Evolutionary conservation across 2,329 filamentous ascomycete species (phyloP).

Genomic region (Penicillium sp.): DNA sequence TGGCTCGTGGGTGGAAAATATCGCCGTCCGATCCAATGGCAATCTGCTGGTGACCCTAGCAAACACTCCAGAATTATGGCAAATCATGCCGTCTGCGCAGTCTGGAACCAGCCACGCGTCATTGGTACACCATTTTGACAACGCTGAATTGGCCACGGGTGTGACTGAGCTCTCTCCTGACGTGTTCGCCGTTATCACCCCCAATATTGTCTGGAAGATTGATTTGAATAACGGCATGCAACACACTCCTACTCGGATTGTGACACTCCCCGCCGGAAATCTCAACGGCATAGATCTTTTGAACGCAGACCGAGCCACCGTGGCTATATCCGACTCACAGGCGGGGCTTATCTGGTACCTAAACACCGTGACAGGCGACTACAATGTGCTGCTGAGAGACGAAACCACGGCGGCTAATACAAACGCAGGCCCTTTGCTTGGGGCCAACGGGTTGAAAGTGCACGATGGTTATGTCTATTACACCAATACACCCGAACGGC

Average conservation of each 20-base stretch:
- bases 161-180: conserved; percentile 17
- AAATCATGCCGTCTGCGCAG: neutral
- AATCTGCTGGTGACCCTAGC: conserved; percentile 32
- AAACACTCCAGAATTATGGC: conserved; percentile 20
- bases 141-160: conserved; percentile 10
- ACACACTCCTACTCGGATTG: too few species aligned
- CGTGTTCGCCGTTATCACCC: conserved; percentile 14
- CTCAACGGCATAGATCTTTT: conserved; percentile 18
- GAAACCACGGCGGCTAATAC: conserved; percentile 7
- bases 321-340: conserved; percentile 15
- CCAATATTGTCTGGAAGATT: conserved; percentile 19
- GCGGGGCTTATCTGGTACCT: conserved; percentile 15
- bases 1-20: conserved; percentile 36
- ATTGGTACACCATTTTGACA: conserved; percentile 9
- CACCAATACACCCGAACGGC: conserved; percentile 12
- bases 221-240: conserved; percentile 1
- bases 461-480: conserved; percentile 17
- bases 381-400: conserved; percentile 15
- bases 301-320: neutral
- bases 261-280: conserved; percentile 7
- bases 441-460: conserved; percentile 16
- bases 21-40: conserved; percentile 34
- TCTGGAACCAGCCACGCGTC: neutral
- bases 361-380: conserved; percentile 13
- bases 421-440: conserved; percentile 4